Base-by-base conservation (phyloP, 371 early-diverging fungal genomes). In the Saksenaea oblongispora region DNA sequence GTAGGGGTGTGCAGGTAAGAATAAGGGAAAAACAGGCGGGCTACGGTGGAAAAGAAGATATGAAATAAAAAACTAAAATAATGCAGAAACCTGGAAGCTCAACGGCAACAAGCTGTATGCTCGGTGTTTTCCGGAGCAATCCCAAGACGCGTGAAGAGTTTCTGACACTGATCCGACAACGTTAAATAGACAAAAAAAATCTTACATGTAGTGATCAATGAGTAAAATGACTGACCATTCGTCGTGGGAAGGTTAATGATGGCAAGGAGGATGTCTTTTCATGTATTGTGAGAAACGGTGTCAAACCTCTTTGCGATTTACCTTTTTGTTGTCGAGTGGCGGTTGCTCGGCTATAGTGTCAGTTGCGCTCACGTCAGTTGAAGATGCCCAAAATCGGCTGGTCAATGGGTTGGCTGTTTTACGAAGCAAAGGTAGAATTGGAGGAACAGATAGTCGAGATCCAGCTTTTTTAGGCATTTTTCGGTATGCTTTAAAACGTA, bases 131-230 rank as follows among this genome's bases (percentile, higher is more conserved):
- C 79, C 81, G 95, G 37, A 82, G 88, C 42, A 90, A 94, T 61
- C 90, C 90, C 28, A 93, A 94, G 79, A 97, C 97, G n/a, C 77
- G 98, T 55, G 96, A 96, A 64, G 98, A 98, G 74, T 98, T 96
- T 81, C 80, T 97, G 64, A 84, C 87, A 4, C 75, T 91, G 58
- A 89, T 90, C 54, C 82, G 71, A 64, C 70, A 69, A 28, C 18
- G 24, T 34, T 36, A 53, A 22, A 42, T 27, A 58, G 39, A 54
- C 51, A 22, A 47, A 39, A 39, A 34, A 54, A 35, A 37, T 31
- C 31, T 31, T 31, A 31, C 13, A 62, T n/a, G 26, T 2, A 22
- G 11, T 47, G 51, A 10, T 47, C 51, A 47, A n/a, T 22, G 51
- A 22, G 51, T 22, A 22, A 47, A 47, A 24, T 47, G 51, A 22